Conservation (phyloP, 1,284 basidiomycete species). For the Flammula alnicola region DNA sequence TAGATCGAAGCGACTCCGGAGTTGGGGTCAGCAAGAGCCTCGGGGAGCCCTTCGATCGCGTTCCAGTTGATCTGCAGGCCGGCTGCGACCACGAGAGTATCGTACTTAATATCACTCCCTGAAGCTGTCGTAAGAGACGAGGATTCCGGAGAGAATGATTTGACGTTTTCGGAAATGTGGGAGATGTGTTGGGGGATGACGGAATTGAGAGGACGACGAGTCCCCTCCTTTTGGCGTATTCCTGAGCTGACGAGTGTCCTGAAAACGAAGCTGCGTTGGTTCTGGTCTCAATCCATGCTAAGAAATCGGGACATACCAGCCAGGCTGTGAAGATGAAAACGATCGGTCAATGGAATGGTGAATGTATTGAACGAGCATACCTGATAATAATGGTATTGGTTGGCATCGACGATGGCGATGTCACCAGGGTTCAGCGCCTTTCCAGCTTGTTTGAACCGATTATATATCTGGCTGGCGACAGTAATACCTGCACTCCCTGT, state of each 20-base stretch:
- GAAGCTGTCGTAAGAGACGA: conserved; percentile 76
- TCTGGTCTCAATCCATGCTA: not conserved
- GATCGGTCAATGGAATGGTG: conserved; percentile 7
- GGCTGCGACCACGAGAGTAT: conserved; percentile 87
- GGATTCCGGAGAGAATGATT: conserved; percentile 74
- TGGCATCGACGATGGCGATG: conserved; percentile 82
- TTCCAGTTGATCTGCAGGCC: conserved; percentile 89
- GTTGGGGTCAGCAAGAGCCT: conserved; percentile 76
- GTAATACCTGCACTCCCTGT: conserved; percentile 79
- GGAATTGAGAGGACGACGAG: conserved; percentile 68
- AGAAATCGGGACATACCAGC: conserved; percentile 61
- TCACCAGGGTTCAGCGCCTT: conserved; percentile 74
- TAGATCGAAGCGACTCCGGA: conserved; percentile 96
- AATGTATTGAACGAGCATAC: conserved; percentile 50
- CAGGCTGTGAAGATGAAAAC: conserved; percentile 58
- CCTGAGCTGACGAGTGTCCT: conserved; percentile 96
- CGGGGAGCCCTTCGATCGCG: conserved; percentile 76
- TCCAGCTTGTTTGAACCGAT: conserved; percentile 72
- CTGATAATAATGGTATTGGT: conserved; percentile 81
- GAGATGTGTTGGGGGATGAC: conserved; percentile 79
- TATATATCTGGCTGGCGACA: conserved; percentile 83
- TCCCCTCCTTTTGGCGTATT: conserved; percentile 70
- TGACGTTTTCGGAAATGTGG: conserved; percentile 78
- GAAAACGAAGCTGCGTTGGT: not conserved
- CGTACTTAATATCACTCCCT: conserved; percentile 82